phyloP scores from a whole-genome alignment of 1,284 basidiomycete genomes.

The Microbotryum intermedium region DNA sequence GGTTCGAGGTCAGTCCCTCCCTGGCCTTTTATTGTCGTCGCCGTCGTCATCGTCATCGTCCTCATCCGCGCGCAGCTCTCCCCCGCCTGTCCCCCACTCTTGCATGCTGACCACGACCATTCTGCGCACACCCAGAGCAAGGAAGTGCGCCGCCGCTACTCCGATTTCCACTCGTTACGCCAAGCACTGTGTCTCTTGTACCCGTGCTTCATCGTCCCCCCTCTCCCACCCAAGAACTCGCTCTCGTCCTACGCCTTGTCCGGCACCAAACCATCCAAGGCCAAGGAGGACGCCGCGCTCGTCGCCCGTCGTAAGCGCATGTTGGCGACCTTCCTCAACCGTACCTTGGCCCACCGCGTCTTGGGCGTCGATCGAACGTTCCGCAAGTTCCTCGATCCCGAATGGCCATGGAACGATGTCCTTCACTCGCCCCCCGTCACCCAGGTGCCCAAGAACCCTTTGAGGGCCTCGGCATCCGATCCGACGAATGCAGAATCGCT shows the following conservation, averaged over 20 bases:
- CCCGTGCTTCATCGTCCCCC: conserved; percentile 92
- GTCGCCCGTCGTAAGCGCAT: conserved; percentile 88
- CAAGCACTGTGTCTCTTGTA: conserved; percentile 76
- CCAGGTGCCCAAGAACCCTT: conserved; percentile 82
- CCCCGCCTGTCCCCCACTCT: neutral
- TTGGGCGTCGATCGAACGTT: conserved; percentile 90
- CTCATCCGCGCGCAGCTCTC: neutral
- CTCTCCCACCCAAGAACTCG: conserved; percentile 94
- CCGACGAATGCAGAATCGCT: conserved; percentile 71
- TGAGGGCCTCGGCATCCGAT: conserved; percentile 90
- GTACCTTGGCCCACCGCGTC: conserved; percentile 81
- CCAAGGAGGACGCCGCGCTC: conserved; percentile 88
- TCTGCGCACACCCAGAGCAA: conserved; percentile 49
- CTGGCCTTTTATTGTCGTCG: too few species aligned
- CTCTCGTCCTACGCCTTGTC: conserved; percentile 95
- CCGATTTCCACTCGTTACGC: conserved; percentile 91
- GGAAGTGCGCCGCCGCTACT: conserved; percentile 86
- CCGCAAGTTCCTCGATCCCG: conserved; percentile 87
- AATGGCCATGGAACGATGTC: conserved; percentile 93
- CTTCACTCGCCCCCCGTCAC: conserved; percentile 84
- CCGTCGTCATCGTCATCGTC: neutral
- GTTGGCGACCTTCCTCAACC: conserved; percentile 88
- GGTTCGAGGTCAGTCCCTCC: conserved; percentile 62
- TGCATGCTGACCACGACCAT: neutral
- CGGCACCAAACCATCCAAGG: conserved; percentile 62